These are phyloP conservation scores for Leccinellum rugosiceps DNA, from an alignment of 768 basidiomycete genomes.

Conservation along the genomic window DNA sequence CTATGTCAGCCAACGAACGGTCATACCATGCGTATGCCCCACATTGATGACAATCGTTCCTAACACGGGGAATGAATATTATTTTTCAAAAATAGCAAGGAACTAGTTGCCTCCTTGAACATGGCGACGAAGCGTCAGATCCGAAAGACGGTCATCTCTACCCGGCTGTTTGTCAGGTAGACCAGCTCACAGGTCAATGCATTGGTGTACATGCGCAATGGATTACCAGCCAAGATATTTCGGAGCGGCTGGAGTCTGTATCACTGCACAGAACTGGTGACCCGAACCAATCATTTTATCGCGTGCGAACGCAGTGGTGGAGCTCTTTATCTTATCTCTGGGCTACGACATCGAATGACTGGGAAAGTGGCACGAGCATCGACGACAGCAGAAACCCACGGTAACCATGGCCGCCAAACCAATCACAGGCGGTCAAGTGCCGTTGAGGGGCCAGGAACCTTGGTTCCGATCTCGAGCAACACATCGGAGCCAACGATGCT, in stretches of 20 bases:
- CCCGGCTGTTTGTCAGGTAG: background rate
- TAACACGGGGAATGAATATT: background rate
- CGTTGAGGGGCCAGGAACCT: background rate
- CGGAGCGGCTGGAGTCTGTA: background rate
- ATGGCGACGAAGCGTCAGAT: background rate
- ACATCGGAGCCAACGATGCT: background rate
- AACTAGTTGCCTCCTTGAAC: background rate
- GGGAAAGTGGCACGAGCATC: background rate
- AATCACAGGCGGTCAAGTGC: background rate
- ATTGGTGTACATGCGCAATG: background rate
- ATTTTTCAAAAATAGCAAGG: background rate
- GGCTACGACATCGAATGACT: conserved; percentile 1
- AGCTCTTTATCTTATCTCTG: background rate
- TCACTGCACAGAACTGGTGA: background rate
- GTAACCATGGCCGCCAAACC: background rate
- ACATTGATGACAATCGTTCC: too few relatives aligned
- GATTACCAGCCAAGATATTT: background rate
- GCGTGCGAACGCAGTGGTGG: background rate
- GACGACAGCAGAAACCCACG: background rate
- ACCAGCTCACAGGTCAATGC: background rate
- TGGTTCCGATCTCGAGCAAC: background rate
- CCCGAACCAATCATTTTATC: background rate
- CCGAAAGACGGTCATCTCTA: background rate
- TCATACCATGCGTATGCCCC: background rate
- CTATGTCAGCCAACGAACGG: background rate